Conservation (phyloP, 176 grass and related monocot species). For the Bolboschoenus planiculmis region DNA sequence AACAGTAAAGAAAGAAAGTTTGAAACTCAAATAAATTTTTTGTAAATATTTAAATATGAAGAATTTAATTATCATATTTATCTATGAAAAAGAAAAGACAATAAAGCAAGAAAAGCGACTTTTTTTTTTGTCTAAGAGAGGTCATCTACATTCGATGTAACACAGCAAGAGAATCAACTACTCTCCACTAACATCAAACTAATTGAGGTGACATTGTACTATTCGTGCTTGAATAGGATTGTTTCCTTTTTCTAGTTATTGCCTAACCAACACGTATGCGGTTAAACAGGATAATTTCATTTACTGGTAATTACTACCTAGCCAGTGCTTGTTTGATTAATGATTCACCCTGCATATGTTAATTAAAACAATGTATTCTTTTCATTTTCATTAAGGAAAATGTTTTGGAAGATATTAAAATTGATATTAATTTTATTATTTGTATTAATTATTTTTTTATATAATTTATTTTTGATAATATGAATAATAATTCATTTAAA, state of each 20-base stretch:
- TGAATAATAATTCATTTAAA: no score
- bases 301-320: background rate
- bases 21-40: no score
- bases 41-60: no score
- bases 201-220: background rate
- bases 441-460: no score
- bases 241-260: background rate
- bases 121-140: no score
- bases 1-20: background rate
- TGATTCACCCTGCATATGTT: background rate
- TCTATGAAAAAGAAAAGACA: no score
- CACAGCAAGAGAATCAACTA: background rate
- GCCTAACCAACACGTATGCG: background rate
- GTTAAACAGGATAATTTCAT: background rate
- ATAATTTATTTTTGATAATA: no score
- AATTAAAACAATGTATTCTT: background rate
- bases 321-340: background rate
- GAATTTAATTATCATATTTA: no score
- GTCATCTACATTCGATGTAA: background rate
- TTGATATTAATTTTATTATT: no score
- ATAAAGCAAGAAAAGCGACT: no score
- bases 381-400: background rate
- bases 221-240: background rate
- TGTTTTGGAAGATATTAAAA: no score
- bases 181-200: background rate